Evolutionary conservation across 768 basidiomycete genomes (phyloP).

Genomic region (Kockovaella imperatae): DNA sequence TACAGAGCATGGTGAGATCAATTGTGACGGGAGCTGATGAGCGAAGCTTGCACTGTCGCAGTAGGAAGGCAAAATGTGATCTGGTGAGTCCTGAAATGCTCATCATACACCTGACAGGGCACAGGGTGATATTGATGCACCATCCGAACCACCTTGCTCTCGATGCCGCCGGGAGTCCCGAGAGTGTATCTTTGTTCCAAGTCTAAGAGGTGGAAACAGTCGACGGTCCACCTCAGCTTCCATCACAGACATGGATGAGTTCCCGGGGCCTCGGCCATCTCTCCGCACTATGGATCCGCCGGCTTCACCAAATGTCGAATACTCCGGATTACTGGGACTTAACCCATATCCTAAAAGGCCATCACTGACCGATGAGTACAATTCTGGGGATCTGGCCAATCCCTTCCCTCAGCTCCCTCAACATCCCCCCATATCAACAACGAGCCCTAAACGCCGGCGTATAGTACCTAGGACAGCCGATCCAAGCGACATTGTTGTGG

Average conservation of each 20-base stretch:
- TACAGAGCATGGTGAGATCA: not conserved
- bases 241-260: no score
- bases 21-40: not conserved
- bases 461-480: conserved; percentile 37
- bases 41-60: conserved; percentile 32
- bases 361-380: no score
- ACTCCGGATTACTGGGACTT: not conserved
- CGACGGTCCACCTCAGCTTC: not conserved
- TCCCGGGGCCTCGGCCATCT: no score
- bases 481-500: conserved; percentile 39
- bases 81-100: conserved; percentile 17
- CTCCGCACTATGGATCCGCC: not conserved
- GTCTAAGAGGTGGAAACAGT: conserved; percentile 36
- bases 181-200: conserved; percentile 40
- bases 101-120: no score
- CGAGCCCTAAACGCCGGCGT: conserved; percentile 28
- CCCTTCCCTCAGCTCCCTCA: no score
- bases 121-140: conserved; percentile 41
- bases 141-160: conserved; percentile 35
- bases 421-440: conserved; percentile 6
- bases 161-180: conserved; percentile 38
- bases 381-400: no score
- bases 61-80: conserved; percentile 42
- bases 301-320: not conserved
- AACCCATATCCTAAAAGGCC: not conserved